Evolutionary conservation across 805 yeast species (phyloP), one percentile per base, ranked within the genome.

Genomic region (Diddensiella transvaalensis): DNA sequence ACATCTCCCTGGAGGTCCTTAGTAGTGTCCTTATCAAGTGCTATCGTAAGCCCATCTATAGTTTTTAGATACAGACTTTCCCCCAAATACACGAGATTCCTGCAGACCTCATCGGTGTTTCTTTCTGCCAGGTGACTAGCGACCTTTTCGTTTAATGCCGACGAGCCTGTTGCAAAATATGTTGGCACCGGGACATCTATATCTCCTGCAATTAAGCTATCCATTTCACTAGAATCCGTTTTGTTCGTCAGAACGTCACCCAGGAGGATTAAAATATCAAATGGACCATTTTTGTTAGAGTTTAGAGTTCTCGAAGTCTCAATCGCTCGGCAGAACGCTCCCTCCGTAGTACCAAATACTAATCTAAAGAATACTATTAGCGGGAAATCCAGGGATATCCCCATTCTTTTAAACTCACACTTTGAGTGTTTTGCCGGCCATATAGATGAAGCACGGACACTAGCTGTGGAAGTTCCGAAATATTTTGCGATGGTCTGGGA

Each of bases 361-460:
- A 65, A 51, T 64, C 73, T 40, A 35, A 35, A 10, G 15, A 26
- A 26, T n/a, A n/a, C n/a, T n/a, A n/a, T n/a, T n/a, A n/a, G n/a
- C n/a, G n/a, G n/a, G n/a, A n/a, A n/a, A n/a, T n/a, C n/a, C n/a
- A n/a, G n/a, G n/a, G n/a, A n/a, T n/a, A n/a, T n/a, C n/a, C n/a
- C n/a, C n/a, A n/a, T n/a, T n/a, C n/a, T n/a, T n/a, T n/a, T n/a
- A n/a, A n/a, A n/a, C n/a, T n/a, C n/a, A n/a, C n/a, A n/a, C n/a
- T n/a, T n/a, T n/a, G n/a, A n/a, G n/a, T n/a, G n/a, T n/a, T n/a
- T n/a, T n/a, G n/a, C n/a, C n/a, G n/a, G n/a, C n/a, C n/a, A n/a
- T n/a, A n/a, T n/a, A n/a, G n/a, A n/a, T n/a, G n/a, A n/a, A n/a
- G n/a, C n/a, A n/a, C n/a, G n/a, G n/a, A n/a, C n/a, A n/a, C n/a